Evolutionary conservation across 345 rosid genomes (phyloP).

Genomic region (Salix purpurea): DNA sequence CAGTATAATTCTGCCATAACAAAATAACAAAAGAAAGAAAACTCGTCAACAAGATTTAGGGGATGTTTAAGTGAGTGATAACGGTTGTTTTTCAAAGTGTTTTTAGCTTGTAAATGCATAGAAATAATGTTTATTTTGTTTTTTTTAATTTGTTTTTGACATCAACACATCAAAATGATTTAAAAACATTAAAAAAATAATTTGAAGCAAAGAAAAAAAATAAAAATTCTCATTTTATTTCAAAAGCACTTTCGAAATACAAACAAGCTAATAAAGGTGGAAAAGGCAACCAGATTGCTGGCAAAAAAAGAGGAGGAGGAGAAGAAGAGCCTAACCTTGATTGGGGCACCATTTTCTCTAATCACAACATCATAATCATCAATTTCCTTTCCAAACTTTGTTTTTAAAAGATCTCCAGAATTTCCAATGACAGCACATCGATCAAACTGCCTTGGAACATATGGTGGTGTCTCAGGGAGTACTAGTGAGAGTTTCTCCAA

Average conservation of each 20-base stretch:
- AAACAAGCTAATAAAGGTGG: background rate
- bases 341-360: slow-evolving; percentile 92
- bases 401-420: slow-evolving; percentile 89
- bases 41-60: background rate
- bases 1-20: slow-evolving; percentile 57
- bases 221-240: no score
- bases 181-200: no score
- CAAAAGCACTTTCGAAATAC: no score
- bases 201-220: no score
- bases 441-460: slow-evolving; percentile 67
- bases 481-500: slow-evolving; percentile 80
- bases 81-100: no score
- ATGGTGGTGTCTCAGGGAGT: slow-evolving; percentile 82
- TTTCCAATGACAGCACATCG: slow-evolving; percentile 97
- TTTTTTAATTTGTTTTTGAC: no score
- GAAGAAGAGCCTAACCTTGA: slow-evolving; percentile 46
- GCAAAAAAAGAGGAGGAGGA: slow-evolving; percentile 1
- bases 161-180: no score
- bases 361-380: slow-evolving; percentile 81
- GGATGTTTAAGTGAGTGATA: no score
- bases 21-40: slow-evolving; percentile 3
- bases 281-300: slow-evolving; percentile 1
- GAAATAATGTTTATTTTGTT: no score
- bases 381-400: slow-evolving; percentile 84
- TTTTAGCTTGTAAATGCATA: no score